A percentile compares a stretch with the other conserved stretches of the same genome.
phyloP scores from a whole-genome alignment of 345 rosid species.

The Xanthoceras sorbifolium region DNA sequence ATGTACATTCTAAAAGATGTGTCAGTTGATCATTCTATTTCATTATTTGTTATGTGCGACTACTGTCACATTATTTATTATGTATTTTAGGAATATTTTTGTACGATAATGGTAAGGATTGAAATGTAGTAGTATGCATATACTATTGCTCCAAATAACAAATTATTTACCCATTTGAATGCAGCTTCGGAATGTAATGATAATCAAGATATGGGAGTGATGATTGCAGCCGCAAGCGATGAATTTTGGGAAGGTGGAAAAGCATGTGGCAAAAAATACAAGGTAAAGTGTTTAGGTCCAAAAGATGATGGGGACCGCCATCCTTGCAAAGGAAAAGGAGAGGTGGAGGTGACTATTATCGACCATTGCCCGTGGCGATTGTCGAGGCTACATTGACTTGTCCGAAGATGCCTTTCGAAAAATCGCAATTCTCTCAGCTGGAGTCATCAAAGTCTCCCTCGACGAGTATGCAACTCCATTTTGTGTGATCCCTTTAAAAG shows the following conservation, averaged over 20 bases:
- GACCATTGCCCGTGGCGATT: not conserved
- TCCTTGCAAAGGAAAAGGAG: not conserved
- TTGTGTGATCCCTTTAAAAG: not conserved
- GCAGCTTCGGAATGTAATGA: conserved; percentile 4
- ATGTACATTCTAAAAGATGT: too few relatives aligned
- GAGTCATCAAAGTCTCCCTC: not conserved
- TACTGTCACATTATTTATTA: too few relatives aligned
- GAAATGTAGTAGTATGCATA: too few relatives aligned
- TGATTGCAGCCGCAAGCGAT: conserved; percentile 4
- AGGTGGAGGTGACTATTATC: conserved; percentile 7
- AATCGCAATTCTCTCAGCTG: not conserved
- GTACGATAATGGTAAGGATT: too few relatives aligned
- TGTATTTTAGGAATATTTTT: too few relatives aligned
- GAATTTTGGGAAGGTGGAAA: not conserved
- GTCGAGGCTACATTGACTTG: not conserved
- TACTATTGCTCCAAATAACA: too few relatives aligned
- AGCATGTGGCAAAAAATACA: conserved; percentile 2
- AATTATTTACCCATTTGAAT: not conserved
- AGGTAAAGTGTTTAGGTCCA: conserved; percentile 2
- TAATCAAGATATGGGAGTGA: not conserved
- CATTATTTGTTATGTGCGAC: too few relatives aligned
- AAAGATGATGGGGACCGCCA: not conserved
- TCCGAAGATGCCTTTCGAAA: not conserved
- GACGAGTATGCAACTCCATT: not conserved
- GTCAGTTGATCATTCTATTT: too few relatives aligned